A percentile compares a stretch with the other conserved stretches of the same genome.
Evolutionary conservation across 805 yeast species (phyloP).

Genomic region (Cyberlindnera galapagoensis): DNA sequence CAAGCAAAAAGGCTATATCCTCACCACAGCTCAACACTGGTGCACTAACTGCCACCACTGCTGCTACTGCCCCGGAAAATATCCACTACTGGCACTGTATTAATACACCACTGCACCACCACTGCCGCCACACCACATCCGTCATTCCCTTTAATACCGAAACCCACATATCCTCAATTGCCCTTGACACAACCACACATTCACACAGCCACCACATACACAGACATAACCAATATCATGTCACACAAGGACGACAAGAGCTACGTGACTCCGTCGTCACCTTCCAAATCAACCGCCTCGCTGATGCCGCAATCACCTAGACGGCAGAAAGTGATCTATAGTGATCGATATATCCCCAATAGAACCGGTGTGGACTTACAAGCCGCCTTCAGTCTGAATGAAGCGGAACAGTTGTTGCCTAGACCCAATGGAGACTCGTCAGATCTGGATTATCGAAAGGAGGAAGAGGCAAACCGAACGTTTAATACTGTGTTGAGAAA

Average conservation of each 20-base stretch:
- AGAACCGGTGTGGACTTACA: constrained; percentile 82
- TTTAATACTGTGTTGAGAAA: constrained; percentile 82
- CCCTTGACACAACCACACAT: no score
- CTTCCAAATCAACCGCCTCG: constrained; percentile 26
- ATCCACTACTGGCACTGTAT: no score
- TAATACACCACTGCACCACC: no score
- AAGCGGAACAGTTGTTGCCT: constrained; percentile 11
- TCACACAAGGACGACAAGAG: constrained; percentile 18
- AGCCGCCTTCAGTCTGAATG: constrained; percentile 47
- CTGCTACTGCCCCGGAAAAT: no score
- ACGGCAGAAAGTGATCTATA: constrained; percentile 43
- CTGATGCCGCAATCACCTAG: constrained; percentile 26
- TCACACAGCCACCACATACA: background rate
- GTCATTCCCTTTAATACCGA: no score
- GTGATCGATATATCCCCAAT: constrained; percentile 85
- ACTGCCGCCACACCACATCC: no score
- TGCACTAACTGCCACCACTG: no score
- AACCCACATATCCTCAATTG: no score
- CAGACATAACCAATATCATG: constrained; percentile 11
- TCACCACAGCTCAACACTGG: no score
- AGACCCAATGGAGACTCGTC: constrained; percentile 23
- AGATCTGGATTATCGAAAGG: constrained; percentile 62
- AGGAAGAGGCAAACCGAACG: constrained; percentile 80
- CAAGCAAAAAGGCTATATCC: no score
- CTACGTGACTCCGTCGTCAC: constrained; percentile 23